phyloP scores from a whole-genome alignment of 2,329 filamentous ascomycete species.

The Alternaria atra region DNA sequence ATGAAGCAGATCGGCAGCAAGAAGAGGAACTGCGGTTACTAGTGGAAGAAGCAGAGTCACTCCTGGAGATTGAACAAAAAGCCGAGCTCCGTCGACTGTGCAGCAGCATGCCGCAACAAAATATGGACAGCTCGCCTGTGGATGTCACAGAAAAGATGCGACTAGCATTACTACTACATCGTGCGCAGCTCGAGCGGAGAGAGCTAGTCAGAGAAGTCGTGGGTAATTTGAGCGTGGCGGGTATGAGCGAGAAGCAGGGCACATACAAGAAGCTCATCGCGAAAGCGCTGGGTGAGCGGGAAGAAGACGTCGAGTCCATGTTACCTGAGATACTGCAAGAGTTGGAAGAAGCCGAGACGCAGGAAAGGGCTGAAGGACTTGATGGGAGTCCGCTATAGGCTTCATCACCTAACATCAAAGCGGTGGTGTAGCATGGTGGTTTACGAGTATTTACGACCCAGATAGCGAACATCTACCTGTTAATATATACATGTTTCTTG shows the following conservation, averaged over 20 bases:
- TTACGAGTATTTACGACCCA: conserved; percentile 21
- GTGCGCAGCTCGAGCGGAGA: conserved; percentile 67
- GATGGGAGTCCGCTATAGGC: conserved; percentile 44
- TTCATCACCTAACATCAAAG: background rate
- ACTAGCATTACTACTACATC: conserved; percentile 66
- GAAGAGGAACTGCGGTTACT: conserved; percentile 50
- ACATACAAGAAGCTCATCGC: conserved; percentile 76
- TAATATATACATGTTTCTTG: conserved; percentile 10
- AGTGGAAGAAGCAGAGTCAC: conserved; percentile 52
- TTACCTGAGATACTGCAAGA: conserved; percentile 60
- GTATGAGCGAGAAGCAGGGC: conserved; percentile 76
- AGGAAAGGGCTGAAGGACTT: conserved; percentile 47
- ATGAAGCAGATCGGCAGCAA: conserved; percentile 48
- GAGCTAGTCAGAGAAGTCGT: conserved; percentile 73
- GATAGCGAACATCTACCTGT: conserved; percentile 12
- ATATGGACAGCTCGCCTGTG: conserved; percentile 45
- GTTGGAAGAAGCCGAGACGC: conserved; percentile 58
- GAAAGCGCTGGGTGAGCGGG: conserved; percentile 72
- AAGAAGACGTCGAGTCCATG: conserved; percentile 74
- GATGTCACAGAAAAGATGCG: conserved; percentile 62
- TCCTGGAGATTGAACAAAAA: conserved; percentile 57
- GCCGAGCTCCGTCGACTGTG: conserved; percentile 49
- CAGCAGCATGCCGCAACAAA: conserved; percentile 29
- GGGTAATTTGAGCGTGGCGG: conserved; percentile 72
- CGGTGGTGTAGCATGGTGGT: background rate